Base-by-base conservation (phyloP, 2,329 filamentous ascomycete genomes). In the Xylariaceae sp. region DNA sequence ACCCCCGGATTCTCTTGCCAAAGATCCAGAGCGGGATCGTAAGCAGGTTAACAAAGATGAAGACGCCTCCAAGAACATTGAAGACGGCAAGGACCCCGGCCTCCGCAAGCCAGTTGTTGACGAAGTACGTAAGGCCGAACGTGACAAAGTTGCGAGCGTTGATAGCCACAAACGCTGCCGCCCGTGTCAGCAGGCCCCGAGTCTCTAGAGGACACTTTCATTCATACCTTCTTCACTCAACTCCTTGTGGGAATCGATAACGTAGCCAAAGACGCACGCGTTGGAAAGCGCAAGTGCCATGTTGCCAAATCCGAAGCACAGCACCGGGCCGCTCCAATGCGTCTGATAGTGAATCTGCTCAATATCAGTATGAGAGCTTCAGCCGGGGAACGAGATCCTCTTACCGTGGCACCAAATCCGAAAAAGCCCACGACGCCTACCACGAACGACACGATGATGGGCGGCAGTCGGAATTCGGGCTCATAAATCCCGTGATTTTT, bases 401-500 rank as follows among this genome's bases (percentile, higher is more conserved):
- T n/a, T n/a, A n/a, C 47, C 0, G 63, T 63, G 6, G 60, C 60
- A 1, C 65, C 67, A 33, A 68, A 69, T 15, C 65, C 65, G 38
- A 60, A 68, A 51, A 68, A 68, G 7, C 66, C 66, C 5, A 55
- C 62, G 4, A 57, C 50, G 2, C 63, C 64, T 12, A 66, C 43
- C 10, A 68, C 32, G 12, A 58, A 51, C 2, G 63, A 58, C 5
- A 65, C 51, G 17, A 59, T 35, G 39, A 67, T 59, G 2, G 65
- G 55, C 10, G 59, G 59, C 21, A 52, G 35, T 19, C 69, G 61
- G 43, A 71, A 72, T 44, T 73, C 68, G 5, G 69, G 70, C 45
- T 73, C 68, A 49, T 72, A 73, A 30, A 70, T 54, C n/a, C 69
- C 68, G 14, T 53, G 55, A 46, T 72, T 73, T 39, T 57, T 61